Base-by-base conservation (phyloP, 257 asterid species). In the Leptodermis oblonga region DNA sequence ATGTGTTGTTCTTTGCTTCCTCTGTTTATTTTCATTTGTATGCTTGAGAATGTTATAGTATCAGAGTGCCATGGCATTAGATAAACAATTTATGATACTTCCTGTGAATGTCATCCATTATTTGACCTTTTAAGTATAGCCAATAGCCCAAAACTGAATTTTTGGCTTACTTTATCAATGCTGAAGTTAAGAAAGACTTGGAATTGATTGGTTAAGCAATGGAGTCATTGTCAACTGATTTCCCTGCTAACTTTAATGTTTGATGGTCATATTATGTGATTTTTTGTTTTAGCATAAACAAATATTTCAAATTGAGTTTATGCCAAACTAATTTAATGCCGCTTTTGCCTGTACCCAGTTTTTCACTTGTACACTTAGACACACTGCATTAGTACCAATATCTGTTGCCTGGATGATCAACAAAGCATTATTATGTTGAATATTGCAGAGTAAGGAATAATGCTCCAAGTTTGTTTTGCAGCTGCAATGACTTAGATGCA, bases 401-500 rank as follows among this genome's bases (percentile, higher is more conserved):
- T 45, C 56, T 34, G 34, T 69, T 10, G 63, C 42, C 48, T 59
- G 42, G 33, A 41, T 36, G 36, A 45, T 30, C 36, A 23, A 66
- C 61, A 34, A 52, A 39, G 31, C 65, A 74, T 60, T 10, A 52
- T 72, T 60, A 11, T 58, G 46, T 70, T 55, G 10, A 55, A 34
- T 70, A 67, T 17, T 78, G 78, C 95, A 91, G 99, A 85, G 67
- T 79, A 45, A 76, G 82, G 69, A 60, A 37, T 41, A 74, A 74
- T 15, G 20, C 79, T 71, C 74, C 81, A 43, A 74, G 75, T 71
- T 61, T 73, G 34, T 49, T 68, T 79, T 89, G 97, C 65, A 72
- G 65, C 56, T 94, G 96, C 65, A 82, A 81, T 36, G 85, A 79
- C 71, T 75, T 79, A 11, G 95, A 88, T 69, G 73, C 83, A 61